Evolutionary conservation across 495 filamentous ascomycete genomes (phyloP).

Genomic region (Trichoderma reesei): DNA sequence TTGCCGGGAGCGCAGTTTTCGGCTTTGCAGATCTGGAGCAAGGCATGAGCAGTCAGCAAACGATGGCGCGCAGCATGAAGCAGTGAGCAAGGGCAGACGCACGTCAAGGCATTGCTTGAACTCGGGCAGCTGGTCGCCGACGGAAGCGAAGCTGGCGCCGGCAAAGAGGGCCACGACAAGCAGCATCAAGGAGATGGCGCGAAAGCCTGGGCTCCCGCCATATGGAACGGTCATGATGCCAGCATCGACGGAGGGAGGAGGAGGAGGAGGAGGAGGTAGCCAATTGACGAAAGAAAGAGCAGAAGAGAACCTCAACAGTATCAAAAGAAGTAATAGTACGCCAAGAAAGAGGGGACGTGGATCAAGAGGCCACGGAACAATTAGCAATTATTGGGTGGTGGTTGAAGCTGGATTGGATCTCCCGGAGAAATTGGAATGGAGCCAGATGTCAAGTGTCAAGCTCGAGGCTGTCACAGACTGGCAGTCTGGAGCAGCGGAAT

Average conservation of each 20-base stretch:
- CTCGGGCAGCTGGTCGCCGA: conserved; percentile 80
- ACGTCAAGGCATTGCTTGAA: conserved; percentile 86
- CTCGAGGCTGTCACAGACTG: not conserved
- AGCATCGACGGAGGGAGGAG: conserved; percentile 12
- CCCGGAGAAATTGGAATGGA: not conserved
- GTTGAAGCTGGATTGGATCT: not conserved
- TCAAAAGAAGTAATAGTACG: not conserved
- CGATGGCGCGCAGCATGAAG: not conserved
- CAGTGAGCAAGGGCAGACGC: conserved; percentile 14
- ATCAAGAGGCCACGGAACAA: conserved; percentile 6
- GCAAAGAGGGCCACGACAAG: conserved; percentile 36
- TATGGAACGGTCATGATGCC: conserved; percentile 15
- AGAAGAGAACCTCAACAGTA: conserved; percentile 8
- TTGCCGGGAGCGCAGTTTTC: conserved; percentile 61
- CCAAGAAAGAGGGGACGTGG: conserved; percentile 7
- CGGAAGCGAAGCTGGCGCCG: conserved; percentile 51
- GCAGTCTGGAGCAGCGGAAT: not conserved
- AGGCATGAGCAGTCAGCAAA: conserved; percentile 15
- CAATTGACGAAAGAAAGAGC: too few relatives aligned
- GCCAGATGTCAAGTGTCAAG: not conserved
- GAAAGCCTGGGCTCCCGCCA: conserved; percentile 12
- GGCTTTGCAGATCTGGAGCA: conserved; percentile 60
- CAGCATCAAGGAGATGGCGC: conserved; percentile 16
- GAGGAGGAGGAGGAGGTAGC: conserved; percentile 1
- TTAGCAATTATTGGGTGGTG: not conserved